phyloP scores from a whole-genome alignment of 2,329 filamentous ascomycete genomes.

The Leptographium flavum region DNA sequence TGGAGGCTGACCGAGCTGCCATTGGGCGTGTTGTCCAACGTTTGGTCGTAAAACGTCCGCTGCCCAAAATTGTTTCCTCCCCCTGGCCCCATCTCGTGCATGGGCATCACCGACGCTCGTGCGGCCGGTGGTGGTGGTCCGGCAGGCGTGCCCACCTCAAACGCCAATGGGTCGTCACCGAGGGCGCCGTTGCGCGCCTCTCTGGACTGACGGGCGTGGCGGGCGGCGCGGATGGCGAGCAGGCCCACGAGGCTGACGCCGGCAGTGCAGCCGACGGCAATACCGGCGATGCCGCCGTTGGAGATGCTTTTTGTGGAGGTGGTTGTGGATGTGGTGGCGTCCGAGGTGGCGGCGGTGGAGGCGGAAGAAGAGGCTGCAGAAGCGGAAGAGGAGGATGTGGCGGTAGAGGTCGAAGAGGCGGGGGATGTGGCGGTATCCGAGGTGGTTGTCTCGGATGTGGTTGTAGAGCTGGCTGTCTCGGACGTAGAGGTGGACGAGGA shows the following conservation, averaged over 20 bases:
- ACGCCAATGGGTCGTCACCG: neutral
- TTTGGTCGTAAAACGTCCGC: no score
- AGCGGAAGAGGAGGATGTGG: neutral
- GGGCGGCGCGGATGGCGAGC: neutral
- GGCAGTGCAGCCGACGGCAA: neutral
- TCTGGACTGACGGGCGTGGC: neutral
- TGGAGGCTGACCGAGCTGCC: neutral
- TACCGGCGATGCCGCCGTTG: neutral
- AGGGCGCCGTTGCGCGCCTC: neutral
- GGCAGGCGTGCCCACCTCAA: neutral
- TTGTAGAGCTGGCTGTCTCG: neutral
- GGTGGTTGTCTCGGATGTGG: neutral
- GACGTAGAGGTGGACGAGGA: neutral
- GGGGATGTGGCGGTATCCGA: neutral
- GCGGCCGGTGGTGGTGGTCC: neutral
- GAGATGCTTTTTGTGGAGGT: neutral
- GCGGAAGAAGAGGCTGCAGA: neutral
- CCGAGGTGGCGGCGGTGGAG: neutral
- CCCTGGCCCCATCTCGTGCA: slow-evolving; percentile 1
- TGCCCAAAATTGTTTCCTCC: no score
- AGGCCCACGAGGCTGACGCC: neutral
- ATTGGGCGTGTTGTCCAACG: no score
- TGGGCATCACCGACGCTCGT: no score
- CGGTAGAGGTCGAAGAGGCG: neutral
- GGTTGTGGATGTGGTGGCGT: neutral